Conservation (phyloP, 176 grass and related monocot species). For the Guadua angustifolia region DNA sequence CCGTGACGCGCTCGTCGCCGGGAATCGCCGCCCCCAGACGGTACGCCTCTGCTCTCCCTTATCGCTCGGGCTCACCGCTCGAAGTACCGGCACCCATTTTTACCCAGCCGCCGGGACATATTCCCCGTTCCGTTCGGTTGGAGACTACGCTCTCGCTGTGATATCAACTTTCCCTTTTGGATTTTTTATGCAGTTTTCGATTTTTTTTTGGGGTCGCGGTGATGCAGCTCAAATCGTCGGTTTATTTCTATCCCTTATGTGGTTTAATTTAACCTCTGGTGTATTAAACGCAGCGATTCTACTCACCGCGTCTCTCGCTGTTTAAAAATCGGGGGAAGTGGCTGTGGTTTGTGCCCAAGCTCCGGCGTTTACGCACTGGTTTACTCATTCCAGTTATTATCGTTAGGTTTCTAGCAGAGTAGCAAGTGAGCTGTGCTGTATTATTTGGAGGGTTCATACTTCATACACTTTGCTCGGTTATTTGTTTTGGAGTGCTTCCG, state of each 20-base stretch:
- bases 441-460: constrained; percentile 12
- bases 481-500: constrained; percentile 15
- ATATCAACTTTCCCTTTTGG: background rate
- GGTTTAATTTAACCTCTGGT: background rate
- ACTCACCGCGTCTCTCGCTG: background rate
- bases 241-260: background rate
- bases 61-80: background rate
- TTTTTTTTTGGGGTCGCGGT: background rate
- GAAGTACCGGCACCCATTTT: background rate
- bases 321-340: background rate
- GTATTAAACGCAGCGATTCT: background rate
- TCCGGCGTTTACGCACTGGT: background rate
- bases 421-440: background rate
- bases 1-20: constrained; percentile 4
- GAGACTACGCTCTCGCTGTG: background rate
- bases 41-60: background rate
- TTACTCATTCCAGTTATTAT: constrained; percentile 7
- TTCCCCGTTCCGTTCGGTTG: background rate
- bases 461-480: background rate
- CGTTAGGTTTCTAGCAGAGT: background rate
- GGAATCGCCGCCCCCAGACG: background rate
- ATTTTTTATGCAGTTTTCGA: background rate
- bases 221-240: background rate
- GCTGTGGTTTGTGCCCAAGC: background rate
- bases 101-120: background rate